Percentiles rank a stretch among this genome's conserved stretches.
These are phyloP conservation scores for Phytophthora ramorum DNA, from an alignment of 352 stramenopile species.

Conservation along the genomic window DNA sequence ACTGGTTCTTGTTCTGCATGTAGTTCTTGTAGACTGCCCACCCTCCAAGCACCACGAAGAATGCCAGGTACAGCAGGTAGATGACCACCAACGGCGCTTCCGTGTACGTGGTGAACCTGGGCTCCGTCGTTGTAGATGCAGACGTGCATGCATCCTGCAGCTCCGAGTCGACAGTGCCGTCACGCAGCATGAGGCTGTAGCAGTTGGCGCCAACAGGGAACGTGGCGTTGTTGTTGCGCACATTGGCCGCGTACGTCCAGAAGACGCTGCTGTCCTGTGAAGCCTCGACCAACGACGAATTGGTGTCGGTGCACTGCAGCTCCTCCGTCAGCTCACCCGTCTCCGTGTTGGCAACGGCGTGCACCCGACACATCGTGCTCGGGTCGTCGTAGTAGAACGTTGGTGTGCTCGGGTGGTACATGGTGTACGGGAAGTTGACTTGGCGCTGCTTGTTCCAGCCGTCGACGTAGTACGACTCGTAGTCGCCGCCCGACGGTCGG, in stretches of 20 bases:
- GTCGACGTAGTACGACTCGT: constrained; percentile 44
- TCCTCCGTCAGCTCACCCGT: constrained; percentile 35
- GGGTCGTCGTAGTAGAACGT: constrained; percentile 46
- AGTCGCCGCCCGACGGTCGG: constrained; percentile 28
- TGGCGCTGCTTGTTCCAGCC: constrained; percentile 45
- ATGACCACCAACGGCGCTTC: constrained; percentile 37
- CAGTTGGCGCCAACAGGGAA: constrained; percentile 54
- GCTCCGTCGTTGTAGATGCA: constrained; percentile 8
- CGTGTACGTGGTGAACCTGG: constrained; percentile 33
- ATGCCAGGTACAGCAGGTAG: constrained; percentile 39
- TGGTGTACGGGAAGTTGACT: constrained; percentile 45
- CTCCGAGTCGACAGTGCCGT: constrained; percentile 30
- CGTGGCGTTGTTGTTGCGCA: no score
- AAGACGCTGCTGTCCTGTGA: no score
- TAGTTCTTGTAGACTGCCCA: constrained; percentile 31
- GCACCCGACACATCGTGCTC: constrained; percentile 37
- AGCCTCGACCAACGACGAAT: constrained; percentile 35
- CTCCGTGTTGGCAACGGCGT: constrained; percentile 22
- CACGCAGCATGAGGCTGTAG: constrained; percentile 40
- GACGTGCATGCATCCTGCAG: constrained; percentile 29
- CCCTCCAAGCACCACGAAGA: constrained; percentile 37
- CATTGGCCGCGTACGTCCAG: no score
- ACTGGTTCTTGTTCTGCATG: constrained; percentile 31
- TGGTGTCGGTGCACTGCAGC: constrained; percentile 42
- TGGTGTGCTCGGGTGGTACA: constrained; percentile 39